Evolutionary conservation across 2,329 filamentous ascomycete species (phyloP).

Genomic region (Penicillium sp.): DNA sequence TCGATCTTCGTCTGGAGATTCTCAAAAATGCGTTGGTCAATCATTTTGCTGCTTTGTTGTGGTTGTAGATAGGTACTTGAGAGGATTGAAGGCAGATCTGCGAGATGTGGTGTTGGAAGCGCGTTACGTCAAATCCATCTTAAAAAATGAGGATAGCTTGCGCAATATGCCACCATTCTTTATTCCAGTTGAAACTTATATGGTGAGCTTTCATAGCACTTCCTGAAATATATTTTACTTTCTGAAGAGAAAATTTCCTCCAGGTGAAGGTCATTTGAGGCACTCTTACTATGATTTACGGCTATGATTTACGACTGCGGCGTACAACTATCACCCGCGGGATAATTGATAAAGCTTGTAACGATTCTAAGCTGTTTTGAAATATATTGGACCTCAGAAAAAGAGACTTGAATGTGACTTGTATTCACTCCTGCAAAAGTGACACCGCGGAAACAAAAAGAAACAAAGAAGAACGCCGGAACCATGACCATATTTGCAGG

Average conservation of each 20-base stretch:
- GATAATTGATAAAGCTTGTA: not conserved
- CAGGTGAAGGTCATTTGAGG: not conserved
- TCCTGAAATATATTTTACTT: not conserved
- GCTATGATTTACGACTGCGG: not conserved
- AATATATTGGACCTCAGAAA: not conserved
- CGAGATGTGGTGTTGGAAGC: constrained; percentile 4
- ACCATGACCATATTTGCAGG: constrained; percentile 1
- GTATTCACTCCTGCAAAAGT: not conserved
- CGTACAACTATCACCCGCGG: not conserved
- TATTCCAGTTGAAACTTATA: not conserved
- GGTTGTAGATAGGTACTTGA: constrained; percentile 3
- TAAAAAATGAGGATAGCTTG: not conserved
- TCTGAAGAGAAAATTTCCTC: not conserved
- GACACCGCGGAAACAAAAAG: not conserved
- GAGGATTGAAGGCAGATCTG: constrained; percentile 5
- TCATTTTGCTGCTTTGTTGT: constrained; percentile 46
- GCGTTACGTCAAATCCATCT: constrained; percentile 13
- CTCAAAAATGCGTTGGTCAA: constrained; percentile 82
- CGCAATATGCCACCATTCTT: not conserved
- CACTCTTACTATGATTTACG: not conserved
- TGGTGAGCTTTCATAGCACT: not conserved
- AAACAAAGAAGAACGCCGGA: not conserved
- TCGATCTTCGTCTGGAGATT: constrained; percentile 86
- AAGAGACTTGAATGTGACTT: not conserved
- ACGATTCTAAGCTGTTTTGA: not conserved